Base-by-base conservation (phyloP, 1,139 yeast genomes). In the Saccharomyces uvarum region DNA sequence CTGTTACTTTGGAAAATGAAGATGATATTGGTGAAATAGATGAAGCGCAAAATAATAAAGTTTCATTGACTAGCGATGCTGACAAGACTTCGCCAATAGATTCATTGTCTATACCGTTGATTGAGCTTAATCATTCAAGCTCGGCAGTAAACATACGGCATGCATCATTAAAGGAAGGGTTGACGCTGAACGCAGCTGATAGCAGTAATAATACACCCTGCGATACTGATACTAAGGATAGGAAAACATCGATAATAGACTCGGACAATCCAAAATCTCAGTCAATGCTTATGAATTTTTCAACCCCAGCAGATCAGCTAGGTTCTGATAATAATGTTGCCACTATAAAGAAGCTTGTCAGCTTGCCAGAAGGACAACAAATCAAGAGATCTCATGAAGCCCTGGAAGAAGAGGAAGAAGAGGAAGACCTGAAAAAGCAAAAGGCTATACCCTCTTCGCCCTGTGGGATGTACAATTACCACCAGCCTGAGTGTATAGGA, bases 1-100 rank as follows among this genome's bases (percentile, higher is more conserved):
- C 74, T 1, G 56, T 70, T 21, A 68, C 71, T n/a, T 66, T 71
- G 38, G 69, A 66, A 47, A 69, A 68, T 50, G 70, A 64, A 28
- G 65, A 63, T 19, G 58, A 59, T 41, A 57, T 46, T 41, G 50
- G 41, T 26, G 52, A 49, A 14, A 48, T 46, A 19, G 53, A 53
- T 14, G 48, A 52, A 14, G 47, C 47, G 19, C 52, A 48, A 14
- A 57, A 54, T 13, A 51, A 53, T 42, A 49, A 47, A 19, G 31
- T 38, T 16, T 19, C 44, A 9, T 16, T 51, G 13, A 55, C 59
- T 3, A 58, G 60, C 26, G 70, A 67, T 48, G 57, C 59, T 29
- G 71, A 67, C 49, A 63, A 63, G 32, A 66, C 70, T 1, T 67
- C 70, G 0, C 71, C 71, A 13, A 62, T 66, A 4, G 69, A 64